Base-by-base conservation (phyloP, 768 basidiomycete species). In the Phanerochaete carnosa region DNA sequence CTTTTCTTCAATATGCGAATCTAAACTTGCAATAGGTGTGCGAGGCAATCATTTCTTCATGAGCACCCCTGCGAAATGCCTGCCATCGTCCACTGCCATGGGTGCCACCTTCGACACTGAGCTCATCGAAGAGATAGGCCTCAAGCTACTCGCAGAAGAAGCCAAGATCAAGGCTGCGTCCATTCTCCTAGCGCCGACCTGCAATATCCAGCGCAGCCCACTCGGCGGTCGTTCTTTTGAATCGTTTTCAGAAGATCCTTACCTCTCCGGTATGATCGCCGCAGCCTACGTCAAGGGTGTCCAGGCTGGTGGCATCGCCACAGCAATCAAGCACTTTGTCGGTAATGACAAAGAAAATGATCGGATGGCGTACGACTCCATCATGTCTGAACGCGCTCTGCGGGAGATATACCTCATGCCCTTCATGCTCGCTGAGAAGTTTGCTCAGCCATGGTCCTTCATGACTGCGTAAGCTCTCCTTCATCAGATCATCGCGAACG, bases 261-360 rank as follows among this genome's bases (percentile, higher is more conserved):
- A 81, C 61, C 78, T 93, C 4, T 89, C 88, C 6, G 92, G 91
- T 8, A 76, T 81, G 63, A 79, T 90, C 19, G 83, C 89, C 1
- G 81, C 88, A 0, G 80, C 87, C 16, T 93, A 91, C 65, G 79
- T 91, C n/a, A 85, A 83, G 54, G 90, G 90, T 7, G 79, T 92
- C 2, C 92, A 94, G 72, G 82, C 72, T 22, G 82, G 83, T n/a
- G 90, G 91, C 1, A 84, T 94, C 47, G 89, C 87, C 22, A 80
- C 84, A 5, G 80, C 88, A 2, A 88, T 93, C 76, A 94, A 94
- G 70, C 92, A 94, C 69, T 93, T 90, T 63, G 85, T 87, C 22
- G 85, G 82, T 25, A 94, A 93, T 66, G 92, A 94, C 75, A 91
- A 92, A 72, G 90, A 93, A 70, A 81, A 90, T 62, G 89, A 90